Evolutionary conservation across 805 yeast genomes (phyloP).

Genomic region (Vanderwaltozyma tropicalis): DNA sequence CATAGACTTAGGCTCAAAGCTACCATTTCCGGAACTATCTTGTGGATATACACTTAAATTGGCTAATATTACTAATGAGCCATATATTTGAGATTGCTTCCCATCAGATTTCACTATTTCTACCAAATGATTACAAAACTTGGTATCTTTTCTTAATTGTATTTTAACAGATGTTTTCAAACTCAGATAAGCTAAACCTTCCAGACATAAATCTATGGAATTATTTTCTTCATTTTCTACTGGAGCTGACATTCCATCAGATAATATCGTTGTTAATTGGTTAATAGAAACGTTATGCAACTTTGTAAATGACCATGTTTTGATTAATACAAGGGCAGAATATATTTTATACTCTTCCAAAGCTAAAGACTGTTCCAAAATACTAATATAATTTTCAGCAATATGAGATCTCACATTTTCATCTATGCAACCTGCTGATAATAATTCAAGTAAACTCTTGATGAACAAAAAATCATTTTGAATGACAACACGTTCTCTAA

Average conservation of each 20-base stretch:
- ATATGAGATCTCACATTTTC: slow-evolving; percentile 41
- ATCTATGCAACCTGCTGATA: slow-evolving; percentile 41
- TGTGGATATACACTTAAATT: slow-evolving; percentile 23
- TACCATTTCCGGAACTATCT: slow-evolving; percentile 6
- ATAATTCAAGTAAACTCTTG: slow-evolving; percentile 24
- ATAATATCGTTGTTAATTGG: slow-evolving; percentile 26
- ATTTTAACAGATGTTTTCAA: slow-evolving; percentile 32
- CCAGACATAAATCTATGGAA: slow-evolving; percentile 25
- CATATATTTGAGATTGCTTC: slow-evolving; percentile 16
- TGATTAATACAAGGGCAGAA: slow-evolving; percentile 40
- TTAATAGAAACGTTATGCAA: slow-evolving; percentile 25
- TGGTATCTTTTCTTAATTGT: slow-evolving; percentile 30
- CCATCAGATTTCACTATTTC: slow-evolving; percentile 13
- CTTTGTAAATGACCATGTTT: slow-evolving; percentile 45
- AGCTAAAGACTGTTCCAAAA: slow-evolving; percentile 32
- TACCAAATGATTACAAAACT: slow-evolving; percentile 26
- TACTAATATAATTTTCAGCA: slow-evolving; percentile 33
- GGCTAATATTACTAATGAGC: slow-evolving; percentile 26
- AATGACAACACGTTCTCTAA: slow-evolving; percentile 12
- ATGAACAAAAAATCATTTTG: slow-evolving; percentile 14
- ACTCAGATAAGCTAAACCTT: slow-evolving; percentile 42
- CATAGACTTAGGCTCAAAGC: slow-evolving; percentile 13
- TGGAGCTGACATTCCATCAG: slow-evolving; percentile 3
- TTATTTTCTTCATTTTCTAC: slow-evolving; percentile 4
- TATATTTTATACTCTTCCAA: slow-evolving; percentile 23